A percentile compares a stretch with the other conserved stretches of the same genome.
These are phyloP conservation scores for Rhizomucor pusillus DNA, from an alignment of 371 early-diverging fungal genomes.

Conservation along the genomic window DNA sequence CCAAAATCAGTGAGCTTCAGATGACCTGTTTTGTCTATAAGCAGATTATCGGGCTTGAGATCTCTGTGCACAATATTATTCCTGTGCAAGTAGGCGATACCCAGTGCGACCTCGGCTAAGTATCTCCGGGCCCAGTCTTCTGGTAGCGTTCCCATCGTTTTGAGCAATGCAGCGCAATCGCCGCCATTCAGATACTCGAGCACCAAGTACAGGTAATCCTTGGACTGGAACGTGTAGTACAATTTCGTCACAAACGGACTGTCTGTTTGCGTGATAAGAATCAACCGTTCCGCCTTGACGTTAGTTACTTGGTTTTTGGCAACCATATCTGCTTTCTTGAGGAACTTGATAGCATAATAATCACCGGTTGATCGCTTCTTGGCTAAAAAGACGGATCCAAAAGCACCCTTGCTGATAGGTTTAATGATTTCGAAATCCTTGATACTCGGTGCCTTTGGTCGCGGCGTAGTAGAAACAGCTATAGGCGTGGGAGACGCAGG, in stretches of 20 bases:
- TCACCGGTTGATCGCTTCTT: conserved; percentile 85
- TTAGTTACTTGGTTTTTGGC: conserved; percentile 91
- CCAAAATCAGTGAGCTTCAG: conserved; percentile 96
- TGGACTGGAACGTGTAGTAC: conserved; percentile 91
- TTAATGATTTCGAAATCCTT: conserved; percentile 93
- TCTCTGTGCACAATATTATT: conserved; percentile 86
- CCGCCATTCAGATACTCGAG: conserved; percentile 98
- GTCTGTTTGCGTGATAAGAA: conserved; percentile 81
- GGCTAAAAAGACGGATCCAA: conserved; percentile 87
- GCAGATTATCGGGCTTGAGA: conserved; percentile 88
- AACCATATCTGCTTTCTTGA: conserved; percentile 89
- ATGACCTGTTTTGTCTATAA: conserved; percentile 90
- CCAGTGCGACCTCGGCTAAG: conserved; percentile 91
- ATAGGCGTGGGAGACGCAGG: conserved; percentile 51
- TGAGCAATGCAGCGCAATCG: conserved; percentile 91
- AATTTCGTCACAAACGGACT: conserved; percentile 94
- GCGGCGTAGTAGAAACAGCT: conserved; percentile 23
- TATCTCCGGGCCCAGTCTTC: conserved; percentile 93
- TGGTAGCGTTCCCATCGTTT: conserved; percentile 77
- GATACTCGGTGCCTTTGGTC: conserved; percentile 66
- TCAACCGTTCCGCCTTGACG: conserved; percentile 87
- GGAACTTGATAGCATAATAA: conserved; percentile 88
- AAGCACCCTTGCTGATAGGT: conserved; percentile 91
- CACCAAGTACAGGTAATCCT: conserved; percentile 89
- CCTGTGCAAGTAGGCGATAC: conserved; percentile 91